phyloP scores from a whole-genome alignment of 2,329 filamentous ascomycete species.

The Colletotrichum abscissum region DNA sequence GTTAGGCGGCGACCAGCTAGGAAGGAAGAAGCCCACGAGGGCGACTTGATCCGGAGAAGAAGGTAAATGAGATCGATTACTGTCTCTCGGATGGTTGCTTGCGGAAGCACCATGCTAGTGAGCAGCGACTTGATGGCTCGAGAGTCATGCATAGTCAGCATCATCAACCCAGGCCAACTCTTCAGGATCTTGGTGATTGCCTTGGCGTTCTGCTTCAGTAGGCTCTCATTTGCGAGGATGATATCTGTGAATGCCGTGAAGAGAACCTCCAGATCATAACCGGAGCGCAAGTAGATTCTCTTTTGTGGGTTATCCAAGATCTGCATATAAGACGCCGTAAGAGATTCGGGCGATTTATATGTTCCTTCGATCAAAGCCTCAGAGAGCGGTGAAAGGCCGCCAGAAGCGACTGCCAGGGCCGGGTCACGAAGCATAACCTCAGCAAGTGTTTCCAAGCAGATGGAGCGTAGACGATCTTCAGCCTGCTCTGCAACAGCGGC shows the following conservation, averaged over 20 bases:
- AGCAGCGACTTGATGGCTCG: slow-evolving; percentile 83
- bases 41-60: slow-evolving; percentile 86
- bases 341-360: slow-evolving; percentile 91
- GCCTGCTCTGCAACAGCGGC: slow-evolving; percentile 90
- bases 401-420: slow-evolving; percentile 81
- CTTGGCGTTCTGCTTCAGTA: slow-evolving; percentile 87
- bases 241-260: slow-evolving; percentile 96
- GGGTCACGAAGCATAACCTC: slow-evolving; percentile 93
- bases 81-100: slow-evolving; percentile 72
- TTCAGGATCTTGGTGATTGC: slow-evolving; percentile 93
- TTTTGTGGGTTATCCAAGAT: slow-evolving; percentile 86
- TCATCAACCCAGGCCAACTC: slow-evolving; percentile 93
- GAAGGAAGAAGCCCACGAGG: slow-evolving; percentile 95
- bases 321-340: slow-evolving; percentile 89
- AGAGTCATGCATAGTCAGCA: slow-evolving; percentile 88
- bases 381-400: slow-evolving; percentile 88
- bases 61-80: slow-evolving; percentile 89
- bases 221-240: slow-evolving; percentile 65
- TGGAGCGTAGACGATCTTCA: slow-evolving; percentile 88
- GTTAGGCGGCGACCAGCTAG: slow-evolving; percentile 92
- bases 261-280: slow-evolving; percentile 87
- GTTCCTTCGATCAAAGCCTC: slow-evolving; percentile 90
- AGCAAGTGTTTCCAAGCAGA: slow-evolving; percentile 91
- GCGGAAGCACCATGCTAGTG: slow-evolving; percentile 70
- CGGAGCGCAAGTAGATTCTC: slow-evolving; percentile 85